Base-by-base conservation (phyloP, 2,329 filamentous ascomycete genomes). In the Diplodia mutila region DNA sequence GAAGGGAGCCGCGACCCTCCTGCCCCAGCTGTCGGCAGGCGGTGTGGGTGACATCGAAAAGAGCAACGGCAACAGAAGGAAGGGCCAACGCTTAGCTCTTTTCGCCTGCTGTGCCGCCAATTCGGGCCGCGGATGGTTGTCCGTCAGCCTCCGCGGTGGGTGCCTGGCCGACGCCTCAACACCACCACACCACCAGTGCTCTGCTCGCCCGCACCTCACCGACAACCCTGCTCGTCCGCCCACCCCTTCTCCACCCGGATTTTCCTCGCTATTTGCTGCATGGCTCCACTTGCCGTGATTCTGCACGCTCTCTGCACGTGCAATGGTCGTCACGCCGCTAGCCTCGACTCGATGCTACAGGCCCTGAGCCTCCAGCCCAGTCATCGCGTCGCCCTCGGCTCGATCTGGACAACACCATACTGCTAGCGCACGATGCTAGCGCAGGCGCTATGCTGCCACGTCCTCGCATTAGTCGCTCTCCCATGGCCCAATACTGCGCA, bases 111-210 rank as follows among this genome's bases (percentile, higher is more conserved):
- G 42, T 46, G 42, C 57, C 57, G 39, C 39, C 39, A 32, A 48
- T 61, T 61, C 37, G 57, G 57, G 57, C 55, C 55, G 55, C 55
- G 37, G 37, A 7, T 87, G 84, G 21, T 46, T 37, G 23, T 18
- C 21, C 32, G 32, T 12, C 29, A 27, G 37, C 4, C 37, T 27
- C 37, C 23, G 39, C 18, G 51, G 42, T 46, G 42, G 42, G 42
- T 46, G 42, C 42, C 42, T 46, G 42, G 18, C 42, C 42, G n/a
- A 16, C 51, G 52, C 52, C 37, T 59, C 57, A 61, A 48, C 57
- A 32, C 57, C 57, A 32, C 39, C 53, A n/a, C 21, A 8, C 23
- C 4, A 21, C 9, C 27, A 12, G 34, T 37, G 34, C 34, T 11
- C 53, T 39, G 53, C 32, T 55, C 34, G 37, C 55, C 21, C 29